phyloP scores from a whole-genome alignment of 2,329 filamentous ascomycete genomes.

The Zymoseptoria brevis region DNA sequence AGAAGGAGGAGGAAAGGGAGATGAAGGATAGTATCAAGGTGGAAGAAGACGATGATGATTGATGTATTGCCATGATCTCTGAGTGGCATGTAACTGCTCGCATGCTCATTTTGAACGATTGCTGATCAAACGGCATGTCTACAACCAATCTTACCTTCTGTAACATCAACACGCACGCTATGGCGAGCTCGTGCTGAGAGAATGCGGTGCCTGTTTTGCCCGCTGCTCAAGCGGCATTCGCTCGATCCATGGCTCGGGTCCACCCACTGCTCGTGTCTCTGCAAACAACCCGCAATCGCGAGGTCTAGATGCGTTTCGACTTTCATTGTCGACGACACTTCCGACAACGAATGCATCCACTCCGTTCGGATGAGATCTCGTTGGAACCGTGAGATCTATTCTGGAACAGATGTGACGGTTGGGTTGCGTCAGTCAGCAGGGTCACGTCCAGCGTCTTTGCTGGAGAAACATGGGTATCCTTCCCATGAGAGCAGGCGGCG shows the following conservation, averaged over 20 bases:
- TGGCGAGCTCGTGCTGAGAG: neutral
- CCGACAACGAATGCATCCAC: neutral
- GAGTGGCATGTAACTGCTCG: neutral
- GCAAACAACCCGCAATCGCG: neutral
- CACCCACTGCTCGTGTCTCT: neutral
- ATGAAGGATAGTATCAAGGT: neutral
- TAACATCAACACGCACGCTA: neutral
- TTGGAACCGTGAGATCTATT: neutral
- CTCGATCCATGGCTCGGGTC: neutral
- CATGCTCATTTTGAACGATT: neutral
- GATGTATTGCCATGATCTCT: neutral
- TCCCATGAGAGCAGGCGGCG: neutral
- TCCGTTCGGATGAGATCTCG: neutral
- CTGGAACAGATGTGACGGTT: neutral
- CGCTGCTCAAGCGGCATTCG: neutral
- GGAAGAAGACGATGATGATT: constrained; percentile 5
- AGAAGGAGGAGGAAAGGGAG: constrained; percentile 6
- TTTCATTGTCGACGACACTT: neutral
- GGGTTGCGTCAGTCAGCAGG: neutral
- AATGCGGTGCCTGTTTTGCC: neutral
- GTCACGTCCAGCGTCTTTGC: neutral
- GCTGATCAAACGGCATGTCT: neutral
- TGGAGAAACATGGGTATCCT: neutral
- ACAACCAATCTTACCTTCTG: neutral
- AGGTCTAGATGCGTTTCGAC: neutral